Base-by-base conservation (phyloP, 1,284 basidiomycete species). In the Porodaedalea pini region DNA sequence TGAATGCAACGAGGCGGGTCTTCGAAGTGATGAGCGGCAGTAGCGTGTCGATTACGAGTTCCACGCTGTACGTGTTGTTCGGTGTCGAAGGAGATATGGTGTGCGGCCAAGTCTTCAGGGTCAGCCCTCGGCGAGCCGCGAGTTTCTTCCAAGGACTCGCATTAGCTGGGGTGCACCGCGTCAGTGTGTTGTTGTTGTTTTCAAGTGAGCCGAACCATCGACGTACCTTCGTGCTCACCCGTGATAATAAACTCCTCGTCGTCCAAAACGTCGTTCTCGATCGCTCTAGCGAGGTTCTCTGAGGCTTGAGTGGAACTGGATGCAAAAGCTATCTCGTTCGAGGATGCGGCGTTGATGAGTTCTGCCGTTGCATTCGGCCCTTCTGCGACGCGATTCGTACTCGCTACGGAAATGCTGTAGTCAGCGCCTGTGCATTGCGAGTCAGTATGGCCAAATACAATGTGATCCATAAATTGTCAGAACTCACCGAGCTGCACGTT, bases 61-160 rank as follows among this genome's bases (percentile, higher is more conserved):
- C 69, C n/a, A 90, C 72, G 1, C 84, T 82, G 66, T 86, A 91
- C 0, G 85, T 80, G 61, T 89, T 89, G 51, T 78, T 73, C 0
- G 77, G 73, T 43, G 74, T 71, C n/a, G 71, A 70, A 1, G 65
- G 34, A 17, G 67, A 59, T 2, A 75, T 73, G 4, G 73, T 74
- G 2, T 83, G 75, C 3, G 73, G 69, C 86, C 88, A 90, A 58
- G 75, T 70, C 62, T 86, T 86, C 56, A 90, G 52, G 0, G 74
- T 64, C 1, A 79, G 78, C 1, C 79, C 79, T 7, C 73, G 70
- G 4, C 85, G 78, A n/a, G 74, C 71, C 0, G 88, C 87, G 10
- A 92, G 75, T 56, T 82, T 80, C 69, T 86, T 88, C 90, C 90
- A 92, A 0, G 85, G 79, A 0, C 88, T 87, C n/a, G 71, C 78